Percentiles rank a stretch among this genome's conserved stretches.
phyloP scores from a whole-genome alignment of 2,329 filamentous ascomycete genomes.

The Alternaria panax region DNA sequence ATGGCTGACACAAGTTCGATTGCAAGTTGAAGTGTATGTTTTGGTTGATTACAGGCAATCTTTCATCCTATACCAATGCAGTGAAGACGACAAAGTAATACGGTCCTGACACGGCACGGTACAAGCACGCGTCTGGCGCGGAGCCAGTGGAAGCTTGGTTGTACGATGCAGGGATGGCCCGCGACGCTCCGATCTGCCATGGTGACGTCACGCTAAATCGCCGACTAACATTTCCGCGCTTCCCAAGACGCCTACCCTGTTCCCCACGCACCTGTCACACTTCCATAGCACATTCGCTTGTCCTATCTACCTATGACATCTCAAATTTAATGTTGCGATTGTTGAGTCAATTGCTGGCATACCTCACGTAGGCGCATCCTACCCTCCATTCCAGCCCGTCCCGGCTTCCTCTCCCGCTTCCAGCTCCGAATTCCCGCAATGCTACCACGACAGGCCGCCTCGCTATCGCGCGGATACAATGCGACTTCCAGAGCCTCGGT shows the following conservation, averaged over 20 bases:
- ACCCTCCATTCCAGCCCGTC: not conserved
- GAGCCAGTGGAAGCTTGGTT: conserved; percentile 22
- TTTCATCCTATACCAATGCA: not conserved
- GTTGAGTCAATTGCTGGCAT: conserved; percentile 16
- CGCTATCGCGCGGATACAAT: conserved; percentile 38
- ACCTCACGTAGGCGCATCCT: not conserved
- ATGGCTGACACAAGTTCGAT: not conserved
- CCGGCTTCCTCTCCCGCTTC: conserved; percentile 10
- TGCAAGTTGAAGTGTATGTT: not conserved
- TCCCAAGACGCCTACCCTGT: conserved; percentile 4
- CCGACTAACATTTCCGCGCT: conserved; percentile 28
- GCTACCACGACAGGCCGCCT: conserved; percentile 41
- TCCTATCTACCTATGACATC: conserved; percentile 6
- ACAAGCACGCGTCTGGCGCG: not conserved
- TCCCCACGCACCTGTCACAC: conserved; percentile 1
- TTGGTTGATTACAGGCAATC: not conserved
- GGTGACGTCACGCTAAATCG: conserved; percentile 27
- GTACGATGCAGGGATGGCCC: conserved; percentile 8
- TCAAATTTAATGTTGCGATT: conserved; percentile 7
- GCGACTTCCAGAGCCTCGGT: conserved; percentile 26
- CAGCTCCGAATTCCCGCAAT: conserved; percentile 26
- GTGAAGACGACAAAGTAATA: not conserved
- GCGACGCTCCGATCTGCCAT: conserved; percentile 1
- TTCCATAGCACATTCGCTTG: not conserved
- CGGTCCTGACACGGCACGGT: not conserved